A percentile compares a stretch with the other conserved stretches of the same genome.
These are phyloP conservation scores for Cryptosporidium parvum DNA, from an alignment of 169 alveolate genomes.

Conservation along the genomic window DNA sequence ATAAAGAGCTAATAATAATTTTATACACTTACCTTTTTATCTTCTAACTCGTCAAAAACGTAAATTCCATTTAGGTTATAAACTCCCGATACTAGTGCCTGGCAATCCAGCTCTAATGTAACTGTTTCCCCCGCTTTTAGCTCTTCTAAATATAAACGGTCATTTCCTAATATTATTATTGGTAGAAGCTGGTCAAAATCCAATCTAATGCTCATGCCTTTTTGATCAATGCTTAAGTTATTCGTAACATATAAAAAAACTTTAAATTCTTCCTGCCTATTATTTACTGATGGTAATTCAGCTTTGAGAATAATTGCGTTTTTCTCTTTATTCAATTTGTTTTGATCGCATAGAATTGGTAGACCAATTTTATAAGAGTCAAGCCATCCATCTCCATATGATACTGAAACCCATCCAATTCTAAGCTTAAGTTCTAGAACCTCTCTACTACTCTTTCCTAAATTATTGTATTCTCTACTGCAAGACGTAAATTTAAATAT, in stretches of 20 bases:
- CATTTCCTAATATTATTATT: conserved; percentile 30
- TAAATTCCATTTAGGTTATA: conserved; percentile 33
- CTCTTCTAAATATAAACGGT: neutral
- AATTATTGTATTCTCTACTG: neutral
- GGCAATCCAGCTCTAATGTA: conserved; percentile 15
- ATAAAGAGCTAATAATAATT: neutral
- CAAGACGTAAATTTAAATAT: conserved; percentile 1
- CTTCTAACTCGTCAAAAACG: neutral
- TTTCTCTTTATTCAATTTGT: neutral
- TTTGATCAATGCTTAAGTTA: neutral
- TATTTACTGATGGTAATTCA: conserved; percentile 24
- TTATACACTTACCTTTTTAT: conserved; percentile 16
- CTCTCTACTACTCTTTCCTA: neutral
- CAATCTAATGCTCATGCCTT: conserved; percentile 3
- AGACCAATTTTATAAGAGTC: conserved; percentile 32
- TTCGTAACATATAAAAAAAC: conserved; percentile 11
- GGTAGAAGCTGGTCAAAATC: conserved; percentile 50
- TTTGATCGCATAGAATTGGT: neutral
- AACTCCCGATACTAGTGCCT: conserved; percentile 45
- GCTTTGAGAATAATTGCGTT: neutral
- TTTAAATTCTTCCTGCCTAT: conserved; percentile 33
- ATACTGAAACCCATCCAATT: conserved; percentile 23
- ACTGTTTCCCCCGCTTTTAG: conserved; percentile 11
- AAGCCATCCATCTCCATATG: conserved; percentile 54
- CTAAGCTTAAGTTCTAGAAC: neutral